Evolutionary conservation across 108 stramenopile genomes (phyloP), one percentile per base, ranked within the genome.

Genomic region (Licmophora abbreviata): DNA sequence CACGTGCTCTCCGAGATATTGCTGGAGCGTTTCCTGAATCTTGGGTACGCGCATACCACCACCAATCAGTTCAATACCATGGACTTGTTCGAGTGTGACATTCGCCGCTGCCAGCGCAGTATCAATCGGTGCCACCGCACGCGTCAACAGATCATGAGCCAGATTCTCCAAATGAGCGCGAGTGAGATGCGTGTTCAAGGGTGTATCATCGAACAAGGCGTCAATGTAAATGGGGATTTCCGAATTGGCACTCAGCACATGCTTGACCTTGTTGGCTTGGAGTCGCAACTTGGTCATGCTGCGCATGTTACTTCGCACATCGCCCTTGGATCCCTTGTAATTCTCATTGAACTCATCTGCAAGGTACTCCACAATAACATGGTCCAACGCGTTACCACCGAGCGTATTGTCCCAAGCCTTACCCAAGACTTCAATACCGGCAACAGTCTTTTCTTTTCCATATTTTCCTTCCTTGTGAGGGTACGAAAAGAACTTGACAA

Each of bases 41-140:
- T 72, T 80, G 8, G 99, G 99, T 21, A 98, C 88, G 30, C 99
- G 82, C 82, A 97, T 95, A 15, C 95, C 96, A 20, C 99, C 99
- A 27, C 99, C 99, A 61, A 99, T 81, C 65, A 99, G 40, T 77
- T 99, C 99, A 37, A 99, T 79, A 17, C 46, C 92, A 32, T 93
- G 62, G 42, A 99, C 61, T 48, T 99, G 83, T 17, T 85, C 79
- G 50, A 96, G 45, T 0, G 93, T 95, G 25, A 92, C 22, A 43
- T 83, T 78, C 18, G 94, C 90, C 45, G 56, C 53, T 10, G 59
- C 53, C 22, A 97, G 64, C 10, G 93, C 95, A 1, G 62, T 31
- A 14, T 57, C 59, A 41, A 95, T 88, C 22, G 99, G 97, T 18
- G 53, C 63, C 17, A 73, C 59, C 12, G 93, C 78, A 30, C 94